Base-by-base conservation (phyloP, 2,329 filamentous ascomycete species). In the Sordariomycetes sp. region DNA sequence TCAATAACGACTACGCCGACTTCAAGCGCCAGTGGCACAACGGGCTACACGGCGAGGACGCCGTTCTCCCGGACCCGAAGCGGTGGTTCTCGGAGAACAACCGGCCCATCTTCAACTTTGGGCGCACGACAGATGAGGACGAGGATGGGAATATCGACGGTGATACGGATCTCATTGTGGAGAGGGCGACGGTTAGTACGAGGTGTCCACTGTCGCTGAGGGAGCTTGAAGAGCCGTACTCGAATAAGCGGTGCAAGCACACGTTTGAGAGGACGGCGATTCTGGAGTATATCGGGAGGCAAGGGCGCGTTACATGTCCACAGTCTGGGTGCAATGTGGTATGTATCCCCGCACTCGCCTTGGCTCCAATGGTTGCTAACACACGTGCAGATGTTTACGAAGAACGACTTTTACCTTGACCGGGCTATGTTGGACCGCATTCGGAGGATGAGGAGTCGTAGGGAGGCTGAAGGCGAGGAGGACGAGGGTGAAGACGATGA, bases 251-350 rank as follows among this genome's bases (percentile, higher is more conserved):
- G 61, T 91, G 87, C 72, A 82, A 80, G 57, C 87, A 91, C 67
- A 84, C 79, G 0, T 91, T 89, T 65, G 85, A 91, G 65, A 85
- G 81, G 67, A 64, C 67, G 1, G 80, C 81, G 0, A 84, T 91
- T 45, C 58, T 80, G 25, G 77, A 81, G n/a, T 73, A 73, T 60
- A 51, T 84, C 74, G 66, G 75, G 75, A 57, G 64, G 62, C 59
- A 64, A 55, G 56, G 70, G 62, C 57, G 67, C 55, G 72, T 79
- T 1, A 73, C 78, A 56, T 90, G 87, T 65, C 86, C 86, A 0
- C 77, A 83, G 58, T 70, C 78, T 2, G 86, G 86, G 5, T 34
- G 57, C 13, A 22, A 57, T 35, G 24, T 25, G 24, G 59, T 60
- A 28, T 22, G 56, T 53, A 17, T 52, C 13, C 22, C 42, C n/a